A percentile compares a stretch with the other conserved stretches of the same genome.
phyloP scores from a whole-genome alignment of 345 rosid genomes.

The Syzygium oleosum region DNA sequence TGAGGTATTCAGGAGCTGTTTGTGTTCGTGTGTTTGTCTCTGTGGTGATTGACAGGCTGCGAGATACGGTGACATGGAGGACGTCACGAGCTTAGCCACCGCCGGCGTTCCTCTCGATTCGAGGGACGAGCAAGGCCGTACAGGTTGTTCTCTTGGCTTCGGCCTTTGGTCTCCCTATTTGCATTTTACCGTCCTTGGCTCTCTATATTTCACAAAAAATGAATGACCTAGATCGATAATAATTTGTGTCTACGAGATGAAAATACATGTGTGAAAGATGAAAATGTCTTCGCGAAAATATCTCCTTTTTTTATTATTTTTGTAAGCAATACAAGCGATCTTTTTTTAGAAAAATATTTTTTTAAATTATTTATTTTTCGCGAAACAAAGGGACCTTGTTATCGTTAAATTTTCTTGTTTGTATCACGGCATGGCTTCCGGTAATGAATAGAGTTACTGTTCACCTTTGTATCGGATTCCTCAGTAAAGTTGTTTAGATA shows the following conservation, averaged over 20 bases:
- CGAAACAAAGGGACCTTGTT: not conserved
- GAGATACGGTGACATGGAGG: slow-evolving; percentile 73
- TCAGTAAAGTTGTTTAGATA: not conserved
- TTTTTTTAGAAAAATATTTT: no score
- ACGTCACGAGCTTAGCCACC: slow-evolving; percentile 43
- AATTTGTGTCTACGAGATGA: no score
- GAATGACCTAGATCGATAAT: no score
- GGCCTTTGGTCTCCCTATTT: not conserved
- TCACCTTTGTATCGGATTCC: not conserved
- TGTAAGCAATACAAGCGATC: no score
- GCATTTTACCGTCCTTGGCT: no score
- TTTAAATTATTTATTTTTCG: no score
- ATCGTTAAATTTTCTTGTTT: not conserved
- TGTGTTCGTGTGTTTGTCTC: not conserved
- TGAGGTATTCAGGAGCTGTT: not conserved
- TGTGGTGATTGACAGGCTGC: slow-evolving; percentile 63
- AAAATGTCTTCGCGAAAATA: no score
- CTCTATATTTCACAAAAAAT: no score
- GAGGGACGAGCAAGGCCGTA: slow-evolving; percentile 76
- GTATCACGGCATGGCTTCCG: not conserved
- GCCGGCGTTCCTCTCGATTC: slow-evolving; percentile 67
- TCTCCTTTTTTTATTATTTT: no score
- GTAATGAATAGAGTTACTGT: not conserved
- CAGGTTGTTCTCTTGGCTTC: slow-evolving; percentile 27
- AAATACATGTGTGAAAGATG: no score